phyloP scores from a whole-genome alignment of 495 filamentous ascomycete genomes.

The Penicillium pancosmium region DNA sequence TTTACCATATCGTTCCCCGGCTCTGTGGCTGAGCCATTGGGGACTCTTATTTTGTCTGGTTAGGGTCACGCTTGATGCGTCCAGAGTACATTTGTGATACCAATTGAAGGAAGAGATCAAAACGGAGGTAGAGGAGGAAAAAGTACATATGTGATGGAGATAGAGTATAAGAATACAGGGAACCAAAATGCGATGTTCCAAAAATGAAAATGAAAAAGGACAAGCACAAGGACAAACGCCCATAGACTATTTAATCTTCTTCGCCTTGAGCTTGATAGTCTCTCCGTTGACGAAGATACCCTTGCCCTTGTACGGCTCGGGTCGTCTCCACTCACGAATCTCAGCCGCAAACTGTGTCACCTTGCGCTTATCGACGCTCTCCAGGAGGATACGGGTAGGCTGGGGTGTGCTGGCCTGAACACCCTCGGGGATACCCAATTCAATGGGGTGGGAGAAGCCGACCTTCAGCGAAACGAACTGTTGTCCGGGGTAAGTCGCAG shows the following conservation, averaged over 20 bases:
- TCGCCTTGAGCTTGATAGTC: conserved; percentile 95
- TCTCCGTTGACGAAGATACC: conserved; percentile 97
- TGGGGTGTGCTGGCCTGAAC: conserved; percentile 87
- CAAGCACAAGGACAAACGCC: conserved; percentile 9
- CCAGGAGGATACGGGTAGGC: conserved; percentile 90
- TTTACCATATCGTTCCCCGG: neutral
- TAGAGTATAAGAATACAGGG: conserved; percentile 48
- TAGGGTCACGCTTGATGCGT: conserved; percentile 41
- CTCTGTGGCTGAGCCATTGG: neutral
- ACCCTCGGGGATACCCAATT: conserved; percentile 78
- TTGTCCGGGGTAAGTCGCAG: conserved; percentile 74
- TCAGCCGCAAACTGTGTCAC: conserved; percentile 89
- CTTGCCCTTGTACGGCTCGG: conserved; percentile 99
- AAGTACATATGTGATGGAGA: conserved; percentile 38
- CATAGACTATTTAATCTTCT: conserved; percentile 87
- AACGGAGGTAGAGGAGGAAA: conserved; percentile 20
- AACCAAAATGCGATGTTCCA: conserved; percentile 31
- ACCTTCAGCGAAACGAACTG: conserved; percentile 90
- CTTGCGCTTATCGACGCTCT: conserved; percentile 80
- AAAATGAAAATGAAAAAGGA: conserved; percentile 24
- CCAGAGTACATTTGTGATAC: conserved; percentile 36
- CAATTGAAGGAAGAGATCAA: conserved; percentile 15
- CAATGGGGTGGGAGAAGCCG: conserved; percentile 93
- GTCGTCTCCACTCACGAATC: conserved; percentile 84
- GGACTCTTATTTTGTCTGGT: neutral